Evolutionary conservation across 345 rosid species (phyloP).

Genomic region (Sapria himalayana): DNA sequence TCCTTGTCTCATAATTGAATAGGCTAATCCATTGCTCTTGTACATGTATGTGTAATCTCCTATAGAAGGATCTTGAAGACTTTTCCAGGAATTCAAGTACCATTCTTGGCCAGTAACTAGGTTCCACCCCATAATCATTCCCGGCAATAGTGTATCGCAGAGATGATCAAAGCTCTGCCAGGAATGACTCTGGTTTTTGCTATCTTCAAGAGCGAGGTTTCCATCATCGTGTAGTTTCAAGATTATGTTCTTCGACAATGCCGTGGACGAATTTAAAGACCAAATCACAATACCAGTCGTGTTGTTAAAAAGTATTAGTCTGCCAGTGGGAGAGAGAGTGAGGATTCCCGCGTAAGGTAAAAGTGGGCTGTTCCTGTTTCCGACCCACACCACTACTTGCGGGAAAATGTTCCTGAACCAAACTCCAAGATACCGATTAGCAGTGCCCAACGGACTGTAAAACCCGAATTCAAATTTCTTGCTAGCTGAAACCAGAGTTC

Average conservation of each 20-base stretch:
- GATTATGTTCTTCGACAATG: slow-evolving; percentile 3
- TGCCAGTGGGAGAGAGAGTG: slow-evolving; percentile 2
- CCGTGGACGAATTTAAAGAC: not conserved
- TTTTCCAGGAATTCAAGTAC: slow-evolving; percentile 36
- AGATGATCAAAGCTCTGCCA: slow-evolving; percentile 58
- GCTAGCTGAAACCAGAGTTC: slow-evolving; percentile 12
- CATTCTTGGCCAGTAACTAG: slow-evolving; percentile 18
- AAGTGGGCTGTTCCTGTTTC: slow-evolving; percentile 21
- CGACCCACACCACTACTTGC: slow-evolving; percentile 22
- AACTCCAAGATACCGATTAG: slow-evolving; percentile 14
- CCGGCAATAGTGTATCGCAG: slow-evolving; percentile 36
- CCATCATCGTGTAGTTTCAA: slow-evolving; percentile 11
- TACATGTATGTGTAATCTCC: slow-evolving; percentile 25
- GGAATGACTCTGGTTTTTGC: slow-evolving; percentile 4
- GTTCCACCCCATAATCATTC: slow-evolving; percentile 34
- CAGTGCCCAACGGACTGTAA: slow-evolving; percentile 14
- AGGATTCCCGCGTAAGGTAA: slow-evolving; percentile 9
- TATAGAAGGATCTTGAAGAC: slow-evolving; percentile 31
- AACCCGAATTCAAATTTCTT: slow-evolving; percentile 17
- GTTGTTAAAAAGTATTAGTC: slow-evolving; percentile 4
- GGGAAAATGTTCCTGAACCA: slow-evolving; percentile 13
- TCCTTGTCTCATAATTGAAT: not conserved
- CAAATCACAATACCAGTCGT: not conserved
- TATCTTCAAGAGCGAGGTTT: slow-evolving; percentile 10
- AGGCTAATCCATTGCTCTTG: slow-evolving; percentile 3